Evolutionary conservation across 805 yeast genomes (phyloP).

Genomic region (Cyberlindnera mississippiensis): DNA sequence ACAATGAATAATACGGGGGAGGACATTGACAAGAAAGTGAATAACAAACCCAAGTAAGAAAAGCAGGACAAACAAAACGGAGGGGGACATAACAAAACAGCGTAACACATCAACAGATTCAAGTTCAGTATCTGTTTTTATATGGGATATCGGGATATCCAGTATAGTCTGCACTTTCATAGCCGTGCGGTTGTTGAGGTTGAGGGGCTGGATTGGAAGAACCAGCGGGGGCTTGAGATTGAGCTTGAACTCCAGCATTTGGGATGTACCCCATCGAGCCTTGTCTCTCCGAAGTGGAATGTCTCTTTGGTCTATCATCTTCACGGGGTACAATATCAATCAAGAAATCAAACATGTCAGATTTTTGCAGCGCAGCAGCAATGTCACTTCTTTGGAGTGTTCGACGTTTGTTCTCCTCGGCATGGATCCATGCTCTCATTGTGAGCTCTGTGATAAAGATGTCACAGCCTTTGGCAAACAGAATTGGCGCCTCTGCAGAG

Average conservation of each 20-base stretch:
- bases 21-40: too few species aligned
- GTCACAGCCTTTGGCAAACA: conserved; percentile 98
- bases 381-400: conserved; percentile 93
- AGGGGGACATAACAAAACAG: too few species aligned
- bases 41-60: too few species aligned
- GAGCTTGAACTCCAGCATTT: not conserved
- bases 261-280: conserved; percentile 6
- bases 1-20: too few species aligned
- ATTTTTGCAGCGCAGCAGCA: conserved; percentile 89
- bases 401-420: conserved; percentile 92
- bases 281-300: conserved; percentile 9
- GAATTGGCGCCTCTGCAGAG: conserved; percentile 95
- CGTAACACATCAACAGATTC: too few species aligned
- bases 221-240: not conserved
- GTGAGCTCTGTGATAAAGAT: conserved; percentile 94
- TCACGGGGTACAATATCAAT: conserved; percentile 96
- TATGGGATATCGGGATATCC: conserved; percentile 3
- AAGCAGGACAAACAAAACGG: too few species aligned
- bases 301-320: conserved; percentile 39
- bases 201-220: not conserved
- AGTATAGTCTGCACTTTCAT: not conserved
- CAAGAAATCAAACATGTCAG: conserved; percentile 95
- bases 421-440: conserved; percentile 99
- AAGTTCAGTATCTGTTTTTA: conserved; percentile 3
- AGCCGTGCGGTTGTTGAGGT: not conserved